Evolutionary conservation across 2,329 filamentous ascomycete genomes (phyloP).

Genomic region (Microdochium paspali): DNA sequence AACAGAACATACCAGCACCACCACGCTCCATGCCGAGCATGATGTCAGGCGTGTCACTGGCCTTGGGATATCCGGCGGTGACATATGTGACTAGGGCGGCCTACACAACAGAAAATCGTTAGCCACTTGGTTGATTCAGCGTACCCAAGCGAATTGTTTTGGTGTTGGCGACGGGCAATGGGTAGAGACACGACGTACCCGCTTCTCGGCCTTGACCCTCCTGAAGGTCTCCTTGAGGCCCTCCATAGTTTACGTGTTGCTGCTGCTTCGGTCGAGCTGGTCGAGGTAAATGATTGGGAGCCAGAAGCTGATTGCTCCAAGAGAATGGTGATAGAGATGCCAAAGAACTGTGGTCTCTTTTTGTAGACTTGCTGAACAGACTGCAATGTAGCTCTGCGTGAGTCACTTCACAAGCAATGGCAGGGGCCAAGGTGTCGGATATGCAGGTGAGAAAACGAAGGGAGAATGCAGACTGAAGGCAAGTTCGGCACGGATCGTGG

Average conservation of each 20-base stretch:
- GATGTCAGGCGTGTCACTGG: slow-evolving; percentile 74
- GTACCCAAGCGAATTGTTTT: not conserved
- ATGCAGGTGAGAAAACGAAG: too few relatives aligned
- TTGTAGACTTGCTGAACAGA: too few relatives aligned
- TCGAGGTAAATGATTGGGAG: too few relatives aligned
- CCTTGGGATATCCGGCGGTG: slow-evolving; percentile 82
- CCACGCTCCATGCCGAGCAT: slow-evolving; percentile 86
- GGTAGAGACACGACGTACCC: slow-evolving; percentile 31
- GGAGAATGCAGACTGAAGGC: too few relatives aligned
- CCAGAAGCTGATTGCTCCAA: too few relatives aligned
- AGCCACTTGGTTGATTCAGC: not conserved
- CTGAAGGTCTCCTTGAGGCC: slow-evolving; percentile 48
- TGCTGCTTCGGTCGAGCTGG: not conserved
- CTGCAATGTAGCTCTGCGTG: not conserved
- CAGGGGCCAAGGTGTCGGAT: too few relatives aligned
- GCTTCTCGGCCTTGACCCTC: slow-evolving; percentile 48
- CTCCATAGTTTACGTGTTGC: slow-evolving; percentile 36
- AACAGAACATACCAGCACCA: slow-evolving; percentile 60
- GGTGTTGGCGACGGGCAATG: slow-evolving; percentile 9
- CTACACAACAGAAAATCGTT: slow-evolving; percentile 29
- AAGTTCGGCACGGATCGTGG: too few relatives aligned
- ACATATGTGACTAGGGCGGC: slow-evolving; percentile 91
- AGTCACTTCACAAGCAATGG: too few relatives aligned
- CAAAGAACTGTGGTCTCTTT: too few relatives aligned
- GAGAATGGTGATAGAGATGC: too few relatives aligned